Conservation (phyloP, 2,329 filamentous ascomycete genomes). For the Ceratocystis harringtonii region DNA sequence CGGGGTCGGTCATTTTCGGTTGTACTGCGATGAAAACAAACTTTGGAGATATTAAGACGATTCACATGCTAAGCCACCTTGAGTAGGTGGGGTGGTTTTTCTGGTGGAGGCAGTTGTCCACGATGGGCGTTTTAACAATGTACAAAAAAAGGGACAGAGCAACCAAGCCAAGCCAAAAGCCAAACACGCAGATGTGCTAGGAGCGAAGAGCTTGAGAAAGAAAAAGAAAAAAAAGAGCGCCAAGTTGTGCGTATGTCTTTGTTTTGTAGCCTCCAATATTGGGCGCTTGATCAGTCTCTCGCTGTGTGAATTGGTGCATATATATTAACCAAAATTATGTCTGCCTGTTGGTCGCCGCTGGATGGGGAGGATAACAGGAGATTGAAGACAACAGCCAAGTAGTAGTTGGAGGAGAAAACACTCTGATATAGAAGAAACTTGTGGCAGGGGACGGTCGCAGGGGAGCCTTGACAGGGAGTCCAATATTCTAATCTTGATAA, state of each 20-base stretch:
- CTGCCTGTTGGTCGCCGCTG: not conserved
- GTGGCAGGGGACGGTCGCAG: not conserved
- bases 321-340: not conserved
- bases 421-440: conserved; percentile 4
- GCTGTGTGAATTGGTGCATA: not conserved
- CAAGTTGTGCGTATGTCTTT: not conserved
- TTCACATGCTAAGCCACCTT: not conserved
- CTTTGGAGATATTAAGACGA: not conserved
- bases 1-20: not conserved
- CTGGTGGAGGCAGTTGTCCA: not conserved
- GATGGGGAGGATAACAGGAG: not conserved
- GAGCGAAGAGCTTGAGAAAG: not conserved
- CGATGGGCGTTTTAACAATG: not conserved
- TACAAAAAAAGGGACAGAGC: not conserved
- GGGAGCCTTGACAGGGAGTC: not conserved
- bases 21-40: not conserved
- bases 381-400: not conserved
- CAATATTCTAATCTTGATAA: conserved; percentile 3
- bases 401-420: not conserved
- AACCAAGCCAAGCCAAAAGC: not conserved
- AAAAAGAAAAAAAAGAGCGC: not conserved
- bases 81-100: not conserved
- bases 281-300: too few relatives aligned
- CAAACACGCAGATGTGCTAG: too few relatives aligned
- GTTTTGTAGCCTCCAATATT: too few relatives aligned